Percentiles rank a stretch among this genome's conserved stretches.
Evolutionary conservation across 1,139 yeast genomes (phyloP).

Genomic region (Candida sanyaensis): DNA sequence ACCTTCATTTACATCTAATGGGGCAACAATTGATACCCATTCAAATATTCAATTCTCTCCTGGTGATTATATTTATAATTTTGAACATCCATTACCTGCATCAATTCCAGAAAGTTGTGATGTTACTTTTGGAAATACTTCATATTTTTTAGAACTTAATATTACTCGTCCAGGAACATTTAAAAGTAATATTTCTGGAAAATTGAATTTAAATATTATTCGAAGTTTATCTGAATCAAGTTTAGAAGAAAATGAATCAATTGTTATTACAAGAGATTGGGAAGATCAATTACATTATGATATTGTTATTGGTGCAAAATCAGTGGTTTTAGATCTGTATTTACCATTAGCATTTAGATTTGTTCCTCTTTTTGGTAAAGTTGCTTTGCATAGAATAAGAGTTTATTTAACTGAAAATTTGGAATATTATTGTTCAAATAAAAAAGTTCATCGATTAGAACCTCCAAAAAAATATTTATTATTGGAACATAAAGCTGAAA

Average conservation of each 20-base stretch:
- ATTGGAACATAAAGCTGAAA: conserved; percentile 74
- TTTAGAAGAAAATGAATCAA: conserved; percentile 90
- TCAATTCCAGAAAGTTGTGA: conserved; percentile 78
- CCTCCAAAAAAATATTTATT: conserved; percentile 80
- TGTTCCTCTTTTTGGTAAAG: conserved; percentile 80
- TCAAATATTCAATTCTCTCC: conserved; percentile 49
- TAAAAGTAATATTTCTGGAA: conserved; percentile 70
- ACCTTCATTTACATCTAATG: conserved; percentile 10
- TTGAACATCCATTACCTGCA: conserved; percentile 85
- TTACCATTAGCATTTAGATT: conserved; percentile 83
- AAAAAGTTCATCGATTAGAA: conserved; percentile 88
- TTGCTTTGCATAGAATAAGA: conserved; percentile 81
- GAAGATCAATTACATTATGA: conserved; percentile 89
- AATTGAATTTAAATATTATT: conserved; percentile 63
- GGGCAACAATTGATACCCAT: conserved; percentile 15
- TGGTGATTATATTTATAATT: conserved; percentile 90
- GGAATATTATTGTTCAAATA: conserved; percentile 84
- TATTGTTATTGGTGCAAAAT: conserved; percentile 85
- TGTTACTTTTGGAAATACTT: conserved; percentile 81
- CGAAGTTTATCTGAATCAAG: conserved; percentile 79
- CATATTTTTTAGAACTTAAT: conserved; percentile 66
- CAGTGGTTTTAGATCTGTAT: conserved; percentile 78
- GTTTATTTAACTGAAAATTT: conserved; percentile 84
- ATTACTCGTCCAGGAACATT: conserved; percentile 83
- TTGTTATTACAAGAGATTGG: conserved; percentile 89